These are phyloP conservation scores for Viola odorata DNA, from an alignment of 345 rosid species.

Conservation along the genomic window DNA sequence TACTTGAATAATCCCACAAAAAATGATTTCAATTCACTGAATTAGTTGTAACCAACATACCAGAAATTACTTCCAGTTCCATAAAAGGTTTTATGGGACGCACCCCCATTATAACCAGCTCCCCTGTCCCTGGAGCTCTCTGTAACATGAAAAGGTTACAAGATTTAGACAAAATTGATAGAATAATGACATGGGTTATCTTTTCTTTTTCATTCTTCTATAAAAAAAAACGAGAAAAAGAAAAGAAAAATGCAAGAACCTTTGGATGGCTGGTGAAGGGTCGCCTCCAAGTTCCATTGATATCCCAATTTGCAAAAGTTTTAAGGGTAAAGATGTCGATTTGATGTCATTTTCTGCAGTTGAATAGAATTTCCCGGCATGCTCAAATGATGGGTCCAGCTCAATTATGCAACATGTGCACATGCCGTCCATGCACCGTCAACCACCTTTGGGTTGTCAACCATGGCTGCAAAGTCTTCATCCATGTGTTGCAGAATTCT, in stretches of 20 bases:
- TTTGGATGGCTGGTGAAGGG: slow-evolving; percentile 42
- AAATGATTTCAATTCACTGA: slow-evolving; percentile 11
- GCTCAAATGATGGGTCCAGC: too few species aligned
- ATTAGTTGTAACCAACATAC: slow-evolving; percentile 14
- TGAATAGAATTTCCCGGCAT: slow-evolving; percentile 31
- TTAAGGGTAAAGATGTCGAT: slow-evolving; percentile 29
- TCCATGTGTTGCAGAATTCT: too few species aligned
- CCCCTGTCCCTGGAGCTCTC: slow-evolving; percentile 40
- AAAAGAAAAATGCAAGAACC: slow-evolving; percentile 26
- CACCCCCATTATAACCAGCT: slow-evolving; percentile 37
- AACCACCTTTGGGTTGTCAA: too few species aligned
- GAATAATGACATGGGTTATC: too few species aligned
- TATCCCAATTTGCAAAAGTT: slow-evolving; percentile 31
- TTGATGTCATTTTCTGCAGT: slow-evolving; percentile 27
- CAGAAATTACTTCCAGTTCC: slow-evolving; percentile 39
- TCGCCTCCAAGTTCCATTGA: slow-evolving; percentile 35
- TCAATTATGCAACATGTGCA: too few species aligned
- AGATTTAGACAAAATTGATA: too few species aligned
- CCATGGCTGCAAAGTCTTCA: too few species aligned
- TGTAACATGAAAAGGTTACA: slow-evolving; percentile 12
- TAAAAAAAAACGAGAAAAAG: too few species aligned
- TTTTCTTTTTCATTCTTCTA: too few species aligned
- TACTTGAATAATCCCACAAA: too few species aligned
- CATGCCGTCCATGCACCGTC: too few species aligned
- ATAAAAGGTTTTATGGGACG: slow-evolving; percentile 30